These are phyloP conservation scores for Rhodotorula sp. DNA, from an alignment of 1,284 basidiomycete genomes.

Conservation along the genomic window DNA sequence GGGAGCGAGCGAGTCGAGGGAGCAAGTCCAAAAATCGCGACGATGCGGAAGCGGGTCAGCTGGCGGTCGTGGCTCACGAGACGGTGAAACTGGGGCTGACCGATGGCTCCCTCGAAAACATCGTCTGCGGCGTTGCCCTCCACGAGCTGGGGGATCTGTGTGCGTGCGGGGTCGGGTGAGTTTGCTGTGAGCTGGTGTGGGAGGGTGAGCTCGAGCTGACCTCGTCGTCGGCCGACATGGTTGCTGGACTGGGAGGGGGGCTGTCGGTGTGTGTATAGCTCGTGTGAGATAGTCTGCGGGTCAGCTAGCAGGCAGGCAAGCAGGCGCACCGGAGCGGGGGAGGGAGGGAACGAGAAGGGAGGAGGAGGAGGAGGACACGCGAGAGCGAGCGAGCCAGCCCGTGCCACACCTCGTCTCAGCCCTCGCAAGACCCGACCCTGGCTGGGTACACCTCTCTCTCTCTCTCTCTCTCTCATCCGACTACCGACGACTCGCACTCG, in stretches of 20 bases:
- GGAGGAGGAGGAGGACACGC: conserved; percentile 5
- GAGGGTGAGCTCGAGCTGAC: conserved; percentile 4
- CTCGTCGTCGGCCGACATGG: conserved; percentile 36
- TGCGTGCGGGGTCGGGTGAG: not conserved
- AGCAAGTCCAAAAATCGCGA: conserved; percentile 1
- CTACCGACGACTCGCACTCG: too few relatives aligned
- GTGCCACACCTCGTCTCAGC: too few relatives aligned
- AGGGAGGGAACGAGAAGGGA: not conserved
- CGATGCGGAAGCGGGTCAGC: not conserved
- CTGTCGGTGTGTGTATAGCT: not conserved
- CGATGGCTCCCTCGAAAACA: conserved; percentile 44
- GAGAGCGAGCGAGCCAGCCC: too few relatives aligned
- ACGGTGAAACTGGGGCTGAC: conserved; percentile 11
- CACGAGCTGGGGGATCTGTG: conserved; percentile 38
- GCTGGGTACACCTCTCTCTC: too few relatives aligned
- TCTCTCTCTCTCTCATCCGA: too few relatives aligned
- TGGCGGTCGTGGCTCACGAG: not conserved
- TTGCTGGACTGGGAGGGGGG: conserved; percentile 9
- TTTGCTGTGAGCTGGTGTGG: not conserved
- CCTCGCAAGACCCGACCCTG: too few relatives aligned
- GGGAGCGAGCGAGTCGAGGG: not conserved
- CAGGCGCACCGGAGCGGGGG: not conserved
- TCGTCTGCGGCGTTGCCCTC: conserved; percentile 37
- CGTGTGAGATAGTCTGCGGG: not conserved
- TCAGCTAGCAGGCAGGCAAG: not conserved